Conservation (phyloP, 2,329 filamentous ascomycete species). For the Colletotrichum destructivum region DNA sequence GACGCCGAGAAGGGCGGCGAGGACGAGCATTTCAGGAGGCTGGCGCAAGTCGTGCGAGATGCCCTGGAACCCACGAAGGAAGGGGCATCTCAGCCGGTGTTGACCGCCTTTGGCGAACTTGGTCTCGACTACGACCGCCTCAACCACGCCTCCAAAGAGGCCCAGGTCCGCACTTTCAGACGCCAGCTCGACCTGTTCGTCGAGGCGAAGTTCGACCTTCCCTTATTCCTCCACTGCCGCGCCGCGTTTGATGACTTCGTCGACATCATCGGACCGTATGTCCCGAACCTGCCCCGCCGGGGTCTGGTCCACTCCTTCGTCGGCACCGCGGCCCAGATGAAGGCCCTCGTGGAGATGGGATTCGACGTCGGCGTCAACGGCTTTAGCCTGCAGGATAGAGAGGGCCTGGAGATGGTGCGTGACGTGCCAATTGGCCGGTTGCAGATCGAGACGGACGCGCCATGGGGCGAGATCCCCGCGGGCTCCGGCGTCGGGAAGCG, state of each 20-base stretch:
- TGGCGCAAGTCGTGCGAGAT: constrained; percentile 46
- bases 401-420: constrained; percentile 59
- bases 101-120: constrained; percentile 65
- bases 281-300: constrained; percentile 52
- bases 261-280: constrained; percentile 56
- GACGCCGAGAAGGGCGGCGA: constrained; percentile 48
- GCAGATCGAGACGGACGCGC: constrained; percentile 65
- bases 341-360: constrained; percentile 53
- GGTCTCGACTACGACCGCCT: constrained; percentile 66
- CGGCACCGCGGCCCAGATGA: constrained; percentile 57
- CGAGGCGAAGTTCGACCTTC: constrained; percentile 50
- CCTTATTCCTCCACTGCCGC: constrained; percentile 59
- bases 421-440: constrained; percentile 57
- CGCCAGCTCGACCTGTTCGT: constrained; percentile 59
- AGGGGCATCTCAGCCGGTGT: constrained; percentile 43
- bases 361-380: constrained; percentile 65
- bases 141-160: constrained; percentile 57
- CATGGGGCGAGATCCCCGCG: constrained; percentile 61
- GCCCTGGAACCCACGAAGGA: constrained; percentile 38
- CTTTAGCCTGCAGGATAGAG: constrained; percentile 59
- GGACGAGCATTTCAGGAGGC: constrained; percentile 45
- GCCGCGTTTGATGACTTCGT: constrained; percentile 61
- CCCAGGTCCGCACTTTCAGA: constrained; percentile 57
- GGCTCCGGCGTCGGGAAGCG: constrained; percentile 55
- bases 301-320: constrained; percentile 59